Evolutionary conservation across 2,329 filamentous ascomycete species (phyloP).

Genomic region (Penicillium sp.): DNA sequence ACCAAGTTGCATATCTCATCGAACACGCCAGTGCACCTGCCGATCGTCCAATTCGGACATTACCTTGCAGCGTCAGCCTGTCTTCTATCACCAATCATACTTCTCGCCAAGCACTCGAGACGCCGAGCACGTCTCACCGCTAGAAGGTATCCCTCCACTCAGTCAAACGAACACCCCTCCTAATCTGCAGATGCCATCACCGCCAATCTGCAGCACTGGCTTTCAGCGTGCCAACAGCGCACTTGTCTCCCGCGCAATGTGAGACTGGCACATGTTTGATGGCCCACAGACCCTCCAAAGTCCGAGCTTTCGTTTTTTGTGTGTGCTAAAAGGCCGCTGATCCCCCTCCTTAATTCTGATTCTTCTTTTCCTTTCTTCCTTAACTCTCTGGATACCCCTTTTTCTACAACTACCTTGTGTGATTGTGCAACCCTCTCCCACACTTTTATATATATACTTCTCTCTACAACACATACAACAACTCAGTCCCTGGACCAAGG

Average conservation of each 20-base stretch:
- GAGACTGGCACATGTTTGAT: slow-evolving; percentile 22
- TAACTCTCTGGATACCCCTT: slow-evolving; percentile 20
- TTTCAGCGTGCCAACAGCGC: slow-evolving; percentile 22
- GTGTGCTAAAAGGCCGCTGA: slow-evolving; percentile 23
- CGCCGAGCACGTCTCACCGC: slow-evolving; percentile 24
- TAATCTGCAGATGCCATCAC: slow-evolving; percentile 21
- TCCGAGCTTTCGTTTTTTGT: slow-evolving; percentile 16
- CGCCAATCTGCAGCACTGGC: slow-evolving; percentile 18
- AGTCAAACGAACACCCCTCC: slow-evolving; percentile 15
- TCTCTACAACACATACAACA: neutral
- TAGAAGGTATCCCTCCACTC: slow-evolving; percentile 22
- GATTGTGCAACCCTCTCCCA: neutral
- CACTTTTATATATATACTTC: slow-evolving; percentile 1
- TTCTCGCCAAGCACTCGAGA: slow-evolving; percentile 17
- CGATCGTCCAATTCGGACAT: slow-evolving; percentile 24
- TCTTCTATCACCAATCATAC: slow-evolving; percentile 19
- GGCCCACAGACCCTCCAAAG: slow-evolving; percentile 14
- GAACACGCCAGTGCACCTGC: slow-evolving; percentile 15
- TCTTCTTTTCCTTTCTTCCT: slow-evolving; percentile 15
- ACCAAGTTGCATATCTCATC: slow-evolving; percentile 1
- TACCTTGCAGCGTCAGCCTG: slow-evolving; percentile 21
- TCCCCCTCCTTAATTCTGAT: slow-evolving; percentile 13
- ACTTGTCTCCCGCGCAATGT: slow-evolving; percentile 18
- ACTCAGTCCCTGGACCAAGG: slow-evolving; percentile 16
- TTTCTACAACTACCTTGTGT: slow-evolving; percentile 4